These are phyloP conservation scores for Oryza australiensis DNA, from an alignment of 176 grass and related monocot genomes.

Conservation along the genomic window DNA sequence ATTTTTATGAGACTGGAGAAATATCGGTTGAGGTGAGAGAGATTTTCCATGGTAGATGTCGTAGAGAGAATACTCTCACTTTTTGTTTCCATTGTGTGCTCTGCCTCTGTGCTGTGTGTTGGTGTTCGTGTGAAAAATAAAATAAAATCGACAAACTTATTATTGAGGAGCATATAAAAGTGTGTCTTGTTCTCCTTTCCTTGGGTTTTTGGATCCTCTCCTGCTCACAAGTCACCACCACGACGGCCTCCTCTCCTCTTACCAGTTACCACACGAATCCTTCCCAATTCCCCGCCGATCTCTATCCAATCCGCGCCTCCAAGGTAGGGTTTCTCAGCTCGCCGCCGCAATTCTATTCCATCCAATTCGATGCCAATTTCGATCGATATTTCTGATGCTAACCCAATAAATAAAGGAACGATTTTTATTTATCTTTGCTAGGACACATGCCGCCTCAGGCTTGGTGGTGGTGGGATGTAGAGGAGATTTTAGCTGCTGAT, in stretches of 20 bases:
- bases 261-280: constrained; percentile 45
- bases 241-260: constrained; percentile 26
- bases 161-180: background rate
- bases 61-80: too few species aligned
- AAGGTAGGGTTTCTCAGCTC: constrained; percentile 44
- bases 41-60: too few species aligned
- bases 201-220: constrained; percentile 45
- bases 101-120: too few species aligned
- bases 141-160: too few species aligned
- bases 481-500: constrained; percentile 23
- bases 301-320: constrained; percentile 17
- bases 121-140: too few species aligned
- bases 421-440: constrained; percentile 29
- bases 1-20: too few species aligned
- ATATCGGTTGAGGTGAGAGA: too few species aligned
- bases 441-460: background rate
- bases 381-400: constrained; percentile 27
- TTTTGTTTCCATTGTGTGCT: too few species aligned
- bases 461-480: background rate
- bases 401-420: constrained; percentile 19
- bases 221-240: constrained; percentile 18
- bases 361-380: constrained; percentile 24
- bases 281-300: constrained; percentile 40
- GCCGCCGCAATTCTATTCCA: background rate
- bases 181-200: background rate